Evolutionary conservation across 2,329 filamentous ascomycete genomes (phyloP), one percentile per base, ranked within the genome.

Genomic region (Erysiphe pulchra): DNA sequence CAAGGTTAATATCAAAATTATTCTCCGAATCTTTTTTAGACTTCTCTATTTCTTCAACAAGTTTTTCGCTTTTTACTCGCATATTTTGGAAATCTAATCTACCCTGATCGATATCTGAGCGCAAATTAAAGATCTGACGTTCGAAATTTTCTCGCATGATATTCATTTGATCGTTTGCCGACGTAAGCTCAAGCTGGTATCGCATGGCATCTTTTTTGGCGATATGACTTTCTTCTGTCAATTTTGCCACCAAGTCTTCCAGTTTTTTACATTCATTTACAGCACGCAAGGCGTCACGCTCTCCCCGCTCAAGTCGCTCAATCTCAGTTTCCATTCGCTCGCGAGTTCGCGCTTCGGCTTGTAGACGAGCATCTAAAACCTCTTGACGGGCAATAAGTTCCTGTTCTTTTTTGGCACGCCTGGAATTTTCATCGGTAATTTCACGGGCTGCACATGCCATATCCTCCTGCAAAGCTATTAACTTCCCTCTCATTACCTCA

Each of bases 141-240:
- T 93, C 85, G 11, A 92, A 71, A 55, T 87, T 80, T 42, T 80
- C 75, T 45, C 84, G 79, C 28, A 87, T 75, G 46, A 80, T 71
- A 55, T 92, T 87, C 60, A 87, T 80, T 55, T 92, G 79, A 58
- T 82, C 77, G 56, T 86, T 90, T 45, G 86, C 81, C 36, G 75
- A 68, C 48, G 93, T 84, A 32, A 94, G 66, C 55, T 94, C 85
- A 45, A 82, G 75, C 60, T 92, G 76, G 57, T 77, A 79, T 37
- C 75, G 48, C 53, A 55, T 51, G 24, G 51, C 54, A 47, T 57
- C 55, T 45, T 56, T 55, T 43, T 57, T 51, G 47, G 87, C 70
- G 40, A 50, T 46, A 54, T 80, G 69, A 55, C 80, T 82, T 55
- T 85, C 77, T 13, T 65, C 67, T 47, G 71, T 70, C 40, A 77